Evolutionary conservation across 208 protist species (phyloP), one percentile per base, ranked within the genome.

Genomic region (Trypanosoma grayi): DNA sequence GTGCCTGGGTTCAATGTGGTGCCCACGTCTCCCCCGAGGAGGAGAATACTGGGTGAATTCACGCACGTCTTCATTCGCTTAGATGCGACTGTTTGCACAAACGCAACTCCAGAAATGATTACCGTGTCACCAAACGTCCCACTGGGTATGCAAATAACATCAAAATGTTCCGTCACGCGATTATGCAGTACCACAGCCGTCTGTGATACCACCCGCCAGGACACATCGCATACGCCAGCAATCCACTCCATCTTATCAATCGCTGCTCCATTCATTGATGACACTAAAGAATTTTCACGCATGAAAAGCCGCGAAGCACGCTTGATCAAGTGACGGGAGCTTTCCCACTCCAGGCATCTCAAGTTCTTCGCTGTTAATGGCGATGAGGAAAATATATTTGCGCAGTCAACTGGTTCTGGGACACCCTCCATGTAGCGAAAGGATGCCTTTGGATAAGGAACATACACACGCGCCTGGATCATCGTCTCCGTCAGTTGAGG

Each of bases 21-120:
- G n/a, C 73, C 73, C 10, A 90, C 75, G 46, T 84, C 66, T 25
- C 82, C 81, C 0, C 58, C 64, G 11, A 94, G 74, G 4, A 94
- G 75, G 25, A 94, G 70, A 43, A 91, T 69, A 37, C 73, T 70
- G 0, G 87, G 79, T 9, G 72, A 13, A n/a, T 63, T 40, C 27
- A 82, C 71, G 25, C 37, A 37, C 22, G 59, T 73, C 56, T 71
- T 60, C 69, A 79, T 77, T 13, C 66, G 64, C 34, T 65, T 63
- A 27, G 53, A 77, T 6, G 54, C 64, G n/a, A 81, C 28, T 8
- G 37, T 66, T 37, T 75, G 61, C 9, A 60, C 1, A 48, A 71
- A 75, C 8, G 58, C 58, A 9, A 75, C 33, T 16, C 55, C 68
- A 27, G 46, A 31, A 57, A 60, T 61, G 44, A 73, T 54, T 53